A percentile compares a stretch with the other conserved stretches of the same genome.
Conservation (phyloP, 31 red algal genomes). For the Endocladia muricata region DNA sequence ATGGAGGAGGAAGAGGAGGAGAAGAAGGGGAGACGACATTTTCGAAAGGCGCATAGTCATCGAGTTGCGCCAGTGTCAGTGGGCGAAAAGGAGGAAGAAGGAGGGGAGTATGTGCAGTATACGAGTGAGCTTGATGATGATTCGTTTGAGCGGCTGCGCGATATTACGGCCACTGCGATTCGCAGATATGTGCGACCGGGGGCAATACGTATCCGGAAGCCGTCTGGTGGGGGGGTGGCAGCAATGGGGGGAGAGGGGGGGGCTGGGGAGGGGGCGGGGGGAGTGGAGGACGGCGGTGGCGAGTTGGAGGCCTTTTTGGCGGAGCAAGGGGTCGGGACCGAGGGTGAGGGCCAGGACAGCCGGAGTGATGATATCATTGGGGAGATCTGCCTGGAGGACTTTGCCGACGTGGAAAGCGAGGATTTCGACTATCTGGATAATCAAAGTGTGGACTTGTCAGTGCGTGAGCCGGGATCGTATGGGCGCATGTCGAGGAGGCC, state of each 20-base stretch:
- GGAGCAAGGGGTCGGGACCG: no score
- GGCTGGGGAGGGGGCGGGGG: no score
- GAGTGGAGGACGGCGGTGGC: no score
- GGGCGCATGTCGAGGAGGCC: background rate
- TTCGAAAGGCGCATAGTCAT: background rate
- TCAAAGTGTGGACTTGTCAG: constrained; percentile 34
- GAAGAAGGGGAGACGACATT: background rate
- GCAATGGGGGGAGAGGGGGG: no score
- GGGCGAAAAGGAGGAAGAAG: background rate
- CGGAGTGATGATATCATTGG: constrained; percentile 34
- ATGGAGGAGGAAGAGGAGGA: background rate
- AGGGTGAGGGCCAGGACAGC: background rate
- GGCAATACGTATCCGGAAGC: background rate
- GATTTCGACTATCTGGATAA: constrained; percentile 54
- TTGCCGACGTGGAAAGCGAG: constrained; percentile 37
- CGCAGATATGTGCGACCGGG: background rate
- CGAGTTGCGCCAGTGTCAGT: background rate
- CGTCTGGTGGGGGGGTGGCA: no score
- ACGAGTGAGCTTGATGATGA: constrained; percentile 32
- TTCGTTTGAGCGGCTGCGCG: constrained; percentile 8
- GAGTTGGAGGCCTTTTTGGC: no score
- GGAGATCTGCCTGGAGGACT: constrained; percentile 48
- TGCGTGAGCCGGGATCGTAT: background rate
- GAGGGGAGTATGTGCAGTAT: constrained; percentile 5
- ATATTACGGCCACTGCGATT: no score